A percentile compares a stretch with the other conserved stretches of the same genome.
Conservation (phyloP, 306 rosid species). For the Mucuna pruriens region DNA sequence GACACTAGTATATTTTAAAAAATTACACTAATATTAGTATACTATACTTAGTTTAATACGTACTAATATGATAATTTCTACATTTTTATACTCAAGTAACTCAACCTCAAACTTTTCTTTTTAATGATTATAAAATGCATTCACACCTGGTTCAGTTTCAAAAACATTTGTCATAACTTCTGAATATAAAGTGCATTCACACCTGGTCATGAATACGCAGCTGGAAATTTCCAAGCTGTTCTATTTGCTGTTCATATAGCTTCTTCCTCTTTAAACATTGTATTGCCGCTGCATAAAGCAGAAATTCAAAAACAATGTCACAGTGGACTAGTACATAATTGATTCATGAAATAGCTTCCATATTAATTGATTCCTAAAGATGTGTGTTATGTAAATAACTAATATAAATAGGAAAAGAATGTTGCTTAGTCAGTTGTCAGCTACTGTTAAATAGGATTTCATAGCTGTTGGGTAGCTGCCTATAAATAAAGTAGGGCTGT, state of each 20-base stretch:
- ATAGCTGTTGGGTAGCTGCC: no score
- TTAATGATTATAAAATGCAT: not conserved
- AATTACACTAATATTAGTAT: not conserved
- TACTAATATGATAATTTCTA: not conserved
- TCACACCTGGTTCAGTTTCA: not conserved
- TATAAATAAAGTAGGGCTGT: no score
- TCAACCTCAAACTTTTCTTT: not conserved
- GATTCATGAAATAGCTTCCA: not conserved
- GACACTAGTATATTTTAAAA: not conserved
- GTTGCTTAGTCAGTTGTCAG: no score
- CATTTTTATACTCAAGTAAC: not conserved
- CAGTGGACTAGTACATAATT: not conserved
- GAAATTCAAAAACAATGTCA: conserved; percentile 20
- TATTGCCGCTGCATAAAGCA: conserved; percentile 75
- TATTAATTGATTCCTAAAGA: not conserved
- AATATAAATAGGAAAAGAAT: no score
- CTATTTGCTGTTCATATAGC: conserved; percentile 93
- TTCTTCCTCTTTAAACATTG: conserved; percentile 97
- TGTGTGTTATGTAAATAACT: no score
- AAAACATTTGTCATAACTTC: not conserved
- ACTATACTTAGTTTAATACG: not conserved
- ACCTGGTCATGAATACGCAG: conserved; percentile 99
- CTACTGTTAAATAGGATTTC: no score
- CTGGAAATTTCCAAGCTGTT: conserved; percentile 98
- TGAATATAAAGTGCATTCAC: conserved; percentile 24